Evolutionary conservation across 148 eudicot genomes (phyloP).

Genomic region (Chenopodium album): DNA sequence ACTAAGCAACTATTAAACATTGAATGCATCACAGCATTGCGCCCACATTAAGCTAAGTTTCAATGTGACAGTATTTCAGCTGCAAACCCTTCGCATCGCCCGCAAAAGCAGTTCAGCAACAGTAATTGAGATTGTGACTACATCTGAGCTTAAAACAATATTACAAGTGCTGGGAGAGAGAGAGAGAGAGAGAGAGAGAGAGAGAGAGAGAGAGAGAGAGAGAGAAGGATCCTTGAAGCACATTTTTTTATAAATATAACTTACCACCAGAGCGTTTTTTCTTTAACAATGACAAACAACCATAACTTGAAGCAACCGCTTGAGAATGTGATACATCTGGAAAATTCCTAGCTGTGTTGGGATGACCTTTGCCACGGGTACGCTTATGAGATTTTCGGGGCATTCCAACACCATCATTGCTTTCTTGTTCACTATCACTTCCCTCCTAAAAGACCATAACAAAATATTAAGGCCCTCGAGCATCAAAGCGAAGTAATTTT

Average conservation of each 20-base stretch:
- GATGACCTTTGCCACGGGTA: conserved; percentile 51
- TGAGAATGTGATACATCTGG: conserved; percentile 48
- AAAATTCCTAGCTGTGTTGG: conserved; percentile 41
- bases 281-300: conserved; percentile 72
- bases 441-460: conserved; percentile 58
- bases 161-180: no score
- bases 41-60: background rate
- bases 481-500: background rate
- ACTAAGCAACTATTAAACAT: background rate
- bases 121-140: background rate
- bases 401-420: conserved; percentile 69
- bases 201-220: background rate
- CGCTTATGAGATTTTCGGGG: conserved; percentile 77
- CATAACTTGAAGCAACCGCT: conserved; percentile 54
- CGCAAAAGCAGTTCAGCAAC: background rate
- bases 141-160: background rate
- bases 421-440: conserved; percentile 93
- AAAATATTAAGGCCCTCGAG: background rate
- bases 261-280: conserved; percentile 81
- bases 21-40: background rate
- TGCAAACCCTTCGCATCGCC: background rate
- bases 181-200: background rate
- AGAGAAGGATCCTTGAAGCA: conserved; percentile 12
- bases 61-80: background rate
- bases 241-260: conserved; percentile 7